A percentile compares a stretch with the other conserved stretches of the same genome.
phyloP scores from a whole-genome alignment of 2,329 filamentous ascomycete genomes.

The Trichoderma gracile region DNA sequence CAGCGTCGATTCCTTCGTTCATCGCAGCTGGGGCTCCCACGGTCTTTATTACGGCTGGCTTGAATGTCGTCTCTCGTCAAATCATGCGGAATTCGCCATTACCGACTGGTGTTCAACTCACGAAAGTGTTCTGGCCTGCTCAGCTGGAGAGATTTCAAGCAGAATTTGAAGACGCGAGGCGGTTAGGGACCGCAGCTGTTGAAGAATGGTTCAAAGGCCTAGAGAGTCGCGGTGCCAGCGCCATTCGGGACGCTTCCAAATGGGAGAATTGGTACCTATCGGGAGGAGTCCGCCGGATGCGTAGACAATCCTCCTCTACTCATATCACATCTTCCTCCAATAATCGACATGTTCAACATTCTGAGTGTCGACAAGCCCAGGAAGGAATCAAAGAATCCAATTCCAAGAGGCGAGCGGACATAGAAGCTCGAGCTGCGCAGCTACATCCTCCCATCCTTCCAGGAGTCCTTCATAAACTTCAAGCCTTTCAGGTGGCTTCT shows the following conservation, averaged over 20 bases:
- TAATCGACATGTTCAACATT: background rate
- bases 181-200: slow-evolving; percentile 65
- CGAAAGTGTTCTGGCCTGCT: slow-evolving; percentile 65
- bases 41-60: slow-evolving; percentile 62
- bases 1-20: slow-evolving; percentile 58
- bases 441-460: slow-evolving; percentile 66
- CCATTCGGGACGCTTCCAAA: slow-evolving; percentile 61
- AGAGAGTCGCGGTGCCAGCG: slow-evolving; percentile 60
- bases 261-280: slow-evolving; percentile 73
- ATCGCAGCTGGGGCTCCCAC: slow-evolving; percentile 70
- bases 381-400: slow-evolving; percentile 66
- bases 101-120: slow-evolving; percentile 52
- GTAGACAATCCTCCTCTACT: slow-evolving; percentile 28
- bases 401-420: slow-evolving; percentile 64
- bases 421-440: slow-evolving; percentile 67
- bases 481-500: slow-evolving; percentile 72
- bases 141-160: slow-evolving; percentile 63
- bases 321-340: slow-evolving; percentile 5
- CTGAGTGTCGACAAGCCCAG: slow-evolving; percentile 48
- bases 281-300: slow-evolving; percentile 45
- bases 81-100: slow-evolving; percentile 54
- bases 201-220: slow-evolving; percentile 82
- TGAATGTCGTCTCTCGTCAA: slow-evolving; percentile 60
- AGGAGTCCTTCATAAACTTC: slow-evolving; percentile 65
- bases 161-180: slow-evolving; percentile 64